Evolutionary conservation across 1,284 basidiomycete species (phyloP), one percentile per base, ranked within the genome.

Genomic region (Schizophyllum commune): DNA sequence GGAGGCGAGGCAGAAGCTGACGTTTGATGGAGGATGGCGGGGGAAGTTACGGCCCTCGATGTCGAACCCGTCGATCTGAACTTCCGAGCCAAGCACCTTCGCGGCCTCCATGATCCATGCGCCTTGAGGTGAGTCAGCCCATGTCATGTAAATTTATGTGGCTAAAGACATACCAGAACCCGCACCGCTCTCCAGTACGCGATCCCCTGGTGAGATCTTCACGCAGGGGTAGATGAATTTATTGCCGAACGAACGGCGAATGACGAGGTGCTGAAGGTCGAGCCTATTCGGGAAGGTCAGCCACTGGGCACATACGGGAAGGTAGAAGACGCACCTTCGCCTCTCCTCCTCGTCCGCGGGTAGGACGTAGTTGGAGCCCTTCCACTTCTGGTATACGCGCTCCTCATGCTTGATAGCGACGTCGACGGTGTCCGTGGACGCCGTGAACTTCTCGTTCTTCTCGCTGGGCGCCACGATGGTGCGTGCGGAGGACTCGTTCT

Each of bases 161-260:
- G 51, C 53, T 55, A 13, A 32, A 11, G 20, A 53, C 63, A 52
- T 52, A 69, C 70, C 69, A 39, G 67, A 64, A 0, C 69, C 71
- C 11, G 67, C 65, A 11, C 66, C 70, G 53, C 61, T 66, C 56
- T 72, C 70, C n/a, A 71, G 62, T n/a, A 70, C 63, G 53, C 64
- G 63, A 57, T 68, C 67, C 19, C 39, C 63, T 8, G 57, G 17
- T 9, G 52, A 51, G 19, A 70, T 57, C 6, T 55, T n/a, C 0
- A 70, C 53, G 8, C 65, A 64, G 0, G 68, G 60, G 9, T 66
- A 53, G 4, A 70, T 34, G 33, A 69, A 51, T 13, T 61, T 63
- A 39, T 64, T 57, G 11, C 63, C 68, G 60, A 67, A 68, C 1
- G 62, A 52, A 21, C 51, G 52, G 20, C 63, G 63, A 19, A 70